Evolutionary conservation across 306 rosid species (phyloP).

Genomic region (Senna tora): DNA sequence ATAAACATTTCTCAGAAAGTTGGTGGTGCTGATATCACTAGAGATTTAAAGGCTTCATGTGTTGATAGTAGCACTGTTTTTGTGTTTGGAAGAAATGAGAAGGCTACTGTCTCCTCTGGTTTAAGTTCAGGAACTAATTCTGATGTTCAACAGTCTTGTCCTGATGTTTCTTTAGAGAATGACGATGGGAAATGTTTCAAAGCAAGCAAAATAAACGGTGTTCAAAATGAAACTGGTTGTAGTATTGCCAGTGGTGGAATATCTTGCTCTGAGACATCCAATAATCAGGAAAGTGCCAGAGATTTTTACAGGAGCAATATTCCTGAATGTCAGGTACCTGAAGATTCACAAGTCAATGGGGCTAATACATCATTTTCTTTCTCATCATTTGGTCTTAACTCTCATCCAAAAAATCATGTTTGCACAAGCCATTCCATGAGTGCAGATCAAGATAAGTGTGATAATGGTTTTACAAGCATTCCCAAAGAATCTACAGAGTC

Average conservation of each 20-base stretch:
- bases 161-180: slow-evolving; percentile 36
- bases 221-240: slow-evolving; percentile 42
- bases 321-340: slow-evolving; percentile 40
- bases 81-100: slow-evolving; percentile 42
- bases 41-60: slow-evolving; percentile 32
- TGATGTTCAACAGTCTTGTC: slow-evolving; percentile 37
- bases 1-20: slow-evolving; percentile 50
- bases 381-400: slow-evolving; percentile 43
- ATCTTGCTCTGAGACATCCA: slow-evolving; percentile 46
- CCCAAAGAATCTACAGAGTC: slow-evolving; percentile 47
- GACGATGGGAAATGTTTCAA: slow-evolving; percentile 39
- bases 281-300: slow-evolving; percentile 38
- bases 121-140: slow-evolving; percentile 37
- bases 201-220: slow-evolving; percentile 28
- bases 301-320: slow-evolving; percentile 41
- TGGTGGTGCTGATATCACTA: slow-evolving; percentile 28
- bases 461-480: slow-evolving; percentile 41
- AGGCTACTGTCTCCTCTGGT: slow-evolving; percentile 36
- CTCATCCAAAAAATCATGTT: slow-evolving; percentile 38
- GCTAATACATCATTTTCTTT: slow-evolving; percentile 47
- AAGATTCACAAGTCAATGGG: slow-evolving; percentile 44
- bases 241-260: slow-evolving; percentile 39
- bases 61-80: slow-evolving; percentile 40
- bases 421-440: slow-evolving; percentile 37
- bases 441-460: slow-evolving; percentile 36